Evolutionary conservation across 176 grass and related monocot genomes (phyloP).

Genomic region (Guadua angustifolia): DNA sequence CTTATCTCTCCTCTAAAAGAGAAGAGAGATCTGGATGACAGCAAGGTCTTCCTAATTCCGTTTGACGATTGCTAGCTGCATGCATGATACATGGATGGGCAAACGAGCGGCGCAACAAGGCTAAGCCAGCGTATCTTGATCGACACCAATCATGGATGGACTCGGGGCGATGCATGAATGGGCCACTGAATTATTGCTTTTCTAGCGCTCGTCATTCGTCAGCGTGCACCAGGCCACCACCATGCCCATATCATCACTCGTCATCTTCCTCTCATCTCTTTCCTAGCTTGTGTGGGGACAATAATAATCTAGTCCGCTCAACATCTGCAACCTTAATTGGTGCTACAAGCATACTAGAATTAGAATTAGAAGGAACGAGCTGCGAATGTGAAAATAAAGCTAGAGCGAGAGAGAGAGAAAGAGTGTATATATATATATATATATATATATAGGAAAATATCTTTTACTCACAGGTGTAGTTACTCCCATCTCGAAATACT

Average conservation of each 20-base stretch:
- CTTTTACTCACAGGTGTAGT: too few relatives aligned
- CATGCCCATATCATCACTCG: conserved; percentile 1
- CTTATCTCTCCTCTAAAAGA: not conserved
- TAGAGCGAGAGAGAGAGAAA: too few relatives aligned
- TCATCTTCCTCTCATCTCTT: conserved; percentile 2
- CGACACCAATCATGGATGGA: conserved; percentile 28
- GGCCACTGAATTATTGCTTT: conserved; percentile 25
- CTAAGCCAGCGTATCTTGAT: not conserved
- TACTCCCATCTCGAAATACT: too few relatives aligned
- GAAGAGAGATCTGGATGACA: not conserved
- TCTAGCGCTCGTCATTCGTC: not conserved
- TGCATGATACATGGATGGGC: not conserved
- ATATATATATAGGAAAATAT: too few relatives aligned
- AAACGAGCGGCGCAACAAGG: not conserved
- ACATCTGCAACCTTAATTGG: not conserved
- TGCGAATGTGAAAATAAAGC: not conserved
- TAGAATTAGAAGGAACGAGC: not conserved
- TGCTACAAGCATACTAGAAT: too few relatives aligned
- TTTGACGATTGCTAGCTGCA: not conserved
- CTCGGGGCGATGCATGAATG: not conserved
- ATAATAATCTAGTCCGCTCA: not conserved
- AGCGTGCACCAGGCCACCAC: conserved; percentile 12
- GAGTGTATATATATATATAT: too few relatives aligned
- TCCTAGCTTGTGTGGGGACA: not conserved
- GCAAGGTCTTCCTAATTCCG: not conserved